Evolutionary conservation across 2,329 filamentous ascomycete species (phyloP).

Genomic region (Claviceps fusiformis): DNA sequence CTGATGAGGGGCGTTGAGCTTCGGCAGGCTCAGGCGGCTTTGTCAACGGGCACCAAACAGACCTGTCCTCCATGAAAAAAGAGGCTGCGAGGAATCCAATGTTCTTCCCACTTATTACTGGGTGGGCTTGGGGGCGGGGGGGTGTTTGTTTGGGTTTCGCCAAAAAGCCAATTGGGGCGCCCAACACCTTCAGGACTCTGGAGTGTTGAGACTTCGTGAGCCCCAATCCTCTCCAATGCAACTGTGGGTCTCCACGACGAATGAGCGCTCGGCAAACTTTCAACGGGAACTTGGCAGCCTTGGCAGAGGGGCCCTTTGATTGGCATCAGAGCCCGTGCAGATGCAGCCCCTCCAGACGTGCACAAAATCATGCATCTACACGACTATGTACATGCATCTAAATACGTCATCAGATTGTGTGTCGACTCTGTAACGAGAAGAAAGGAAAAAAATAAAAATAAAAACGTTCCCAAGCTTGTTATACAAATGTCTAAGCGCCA

Average conservation of each 20-base stretch:
- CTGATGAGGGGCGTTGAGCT: neutral
- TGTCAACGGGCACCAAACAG: no score
- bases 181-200: neutral
- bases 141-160: neutral
- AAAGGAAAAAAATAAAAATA: neutral
- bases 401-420: neutral
- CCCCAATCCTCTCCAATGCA: no score
- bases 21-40: no score
- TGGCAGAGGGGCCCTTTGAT: neutral
- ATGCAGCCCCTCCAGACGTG: no score
- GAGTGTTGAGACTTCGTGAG: neutral
- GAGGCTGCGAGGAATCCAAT: no score
- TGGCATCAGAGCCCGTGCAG: neutral
- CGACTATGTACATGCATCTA: no score
- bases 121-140: neutral
- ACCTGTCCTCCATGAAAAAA: no score
- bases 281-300: neutral
- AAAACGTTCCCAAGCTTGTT: slow-evolving; percentile 11
- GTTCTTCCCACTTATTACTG: neutral
- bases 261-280: no score
- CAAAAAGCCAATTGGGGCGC: slow-evolving; percentile 2
- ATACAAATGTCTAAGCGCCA: slow-evolving; percentile 12
- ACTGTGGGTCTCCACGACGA: no score
- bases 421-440: slow-evolving; percentile 3
- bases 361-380: no score